These are phyloP conservation scores for Saprolegnia parasitica DNA, from an alignment of 352 stramenopile species.

Conservation along the genomic window DNA sequence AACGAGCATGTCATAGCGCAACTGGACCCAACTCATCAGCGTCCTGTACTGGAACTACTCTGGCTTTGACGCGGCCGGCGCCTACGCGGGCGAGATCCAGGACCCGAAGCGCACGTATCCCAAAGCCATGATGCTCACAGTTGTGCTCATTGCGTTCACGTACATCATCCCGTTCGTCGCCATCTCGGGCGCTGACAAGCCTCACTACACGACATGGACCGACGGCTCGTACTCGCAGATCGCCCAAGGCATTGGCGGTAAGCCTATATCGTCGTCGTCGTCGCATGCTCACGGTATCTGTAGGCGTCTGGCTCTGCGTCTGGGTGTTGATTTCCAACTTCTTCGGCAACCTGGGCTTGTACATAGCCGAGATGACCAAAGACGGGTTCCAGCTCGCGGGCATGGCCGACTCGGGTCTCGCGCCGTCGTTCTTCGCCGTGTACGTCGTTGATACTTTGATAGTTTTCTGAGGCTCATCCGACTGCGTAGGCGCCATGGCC, in stretches of 20 bases:
- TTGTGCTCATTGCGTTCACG: conserved; percentile 71
- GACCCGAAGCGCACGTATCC: conserved; percentile 68
- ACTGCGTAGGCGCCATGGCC: conserved; percentile 41
- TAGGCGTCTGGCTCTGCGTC: conserved; percentile 58
- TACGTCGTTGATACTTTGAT: conserved; percentile 34
- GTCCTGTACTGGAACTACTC: conserved; percentile 82
- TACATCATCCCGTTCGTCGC: conserved; percentile 67
- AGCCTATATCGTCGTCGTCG: neutral
- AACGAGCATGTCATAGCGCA: conserved; percentile 35
- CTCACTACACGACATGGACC: conserved; percentile 66
- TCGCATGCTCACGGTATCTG: neutral
- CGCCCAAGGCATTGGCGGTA: conserved; percentile 45
- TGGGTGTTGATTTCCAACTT: conserved; percentile 74
- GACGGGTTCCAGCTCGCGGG: conserved; percentile 74
- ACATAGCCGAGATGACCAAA: conserved; percentile 79
- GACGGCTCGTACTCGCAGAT: conserved; percentile 76
- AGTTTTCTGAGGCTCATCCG: neutral
- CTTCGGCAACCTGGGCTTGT: conserved; percentile 73
- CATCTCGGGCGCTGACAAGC: conserved; percentile 61
- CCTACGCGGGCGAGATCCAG: conserved; percentile 68
- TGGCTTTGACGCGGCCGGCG: conserved; percentile 66
- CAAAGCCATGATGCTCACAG: conserved; percentile 66
- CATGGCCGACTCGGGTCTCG: conserved; percentile 77
- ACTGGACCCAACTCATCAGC: conserved; percentile 62
- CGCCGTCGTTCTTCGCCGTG: conserved; percentile 69